Conservation (phyloP, 2,329 filamentous ascomycete genomes). For the Lachnellula subtilissima region DNA sequence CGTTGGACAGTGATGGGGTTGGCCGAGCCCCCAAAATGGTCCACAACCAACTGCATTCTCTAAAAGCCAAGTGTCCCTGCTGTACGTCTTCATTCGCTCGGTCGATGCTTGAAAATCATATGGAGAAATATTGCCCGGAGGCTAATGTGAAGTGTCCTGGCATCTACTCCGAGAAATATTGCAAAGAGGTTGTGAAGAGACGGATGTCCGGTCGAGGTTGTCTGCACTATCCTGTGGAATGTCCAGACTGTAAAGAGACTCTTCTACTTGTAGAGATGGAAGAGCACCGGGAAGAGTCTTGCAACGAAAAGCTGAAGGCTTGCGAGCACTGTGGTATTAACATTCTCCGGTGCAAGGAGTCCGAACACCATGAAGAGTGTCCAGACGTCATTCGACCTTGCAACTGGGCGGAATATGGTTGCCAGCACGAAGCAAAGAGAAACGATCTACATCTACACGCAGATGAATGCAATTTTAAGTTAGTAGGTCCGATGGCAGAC, state of each 20-base stretch:
- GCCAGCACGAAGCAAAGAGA: slow-evolving; percentile 38
- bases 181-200: slow-evolving; percentile 46
- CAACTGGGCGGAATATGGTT: slow-evolving; percentile 47
- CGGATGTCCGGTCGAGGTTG: slow-evolving; percentile 50
- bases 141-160: slow-evolving; percentile 50
- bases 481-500: slow-evolving; percentile 45
- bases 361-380: slow-evolving; percentile 40
- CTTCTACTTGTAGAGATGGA: slow-evolving; percentile 44
- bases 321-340: slow-evolving; percentile 27
- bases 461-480: slow-evolving; percentile 47
- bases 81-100: slow-evolving; percentile 49
- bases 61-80: slow-evolving; percentile 56
- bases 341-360: slow-evolving; percentile 24
- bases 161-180: slow-evolving; percentile 37
- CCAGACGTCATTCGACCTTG: slow-evolving; percentile 39
- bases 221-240: slow-evolving; percentile 47
- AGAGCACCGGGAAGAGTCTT: slow-evolving; percentile 44
- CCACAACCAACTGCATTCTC: slow-evolving; percentile 55
- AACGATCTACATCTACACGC: slow-evolving; percentile 43
- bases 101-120: slow-evolving; percentile 51
- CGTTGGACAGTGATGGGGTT: slow-evolving; percentile 34
- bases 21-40: slow-evolving; percentile 41
- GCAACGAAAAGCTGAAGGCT: slow-evolving; percentile 32
- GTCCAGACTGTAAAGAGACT: slow-evolving; percentile 48
- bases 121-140: slow-evolving; percentile 52